Evolutionary conservation across 768 basidiomycete species (phyloP), one percentile per base, ranked within the genome.

Genomic region (Chiua virens): DNA sequence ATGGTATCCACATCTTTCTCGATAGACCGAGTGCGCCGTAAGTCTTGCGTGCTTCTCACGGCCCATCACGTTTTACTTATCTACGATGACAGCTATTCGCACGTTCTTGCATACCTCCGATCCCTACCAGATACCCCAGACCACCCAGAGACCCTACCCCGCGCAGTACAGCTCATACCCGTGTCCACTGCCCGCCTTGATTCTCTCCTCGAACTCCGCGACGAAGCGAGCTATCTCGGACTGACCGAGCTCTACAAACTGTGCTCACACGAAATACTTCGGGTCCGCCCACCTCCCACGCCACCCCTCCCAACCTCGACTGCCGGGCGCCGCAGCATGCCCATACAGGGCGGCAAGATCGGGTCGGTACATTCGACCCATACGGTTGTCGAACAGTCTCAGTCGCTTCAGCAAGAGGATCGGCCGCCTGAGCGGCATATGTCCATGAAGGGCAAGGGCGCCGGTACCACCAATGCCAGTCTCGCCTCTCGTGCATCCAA

Each of bases 11-110:
- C 55, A 59, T 92, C 14, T 93, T 93, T 70, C 73, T 93, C 21
- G 90, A 93, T 63, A 76, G 90, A 22, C 79, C 90, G 1, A 90
- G 89, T 58, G 73, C 82, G 27, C 86, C 90, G 87, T 91, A 69
- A 75, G 89, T 79, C 10, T 13, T 28, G 4, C 17, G 9, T 46
- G 44, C 45, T 39, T 45, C 8, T 10, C 22, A 42, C 42, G 22
- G 10, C n/a, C n/a, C 45, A 45, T 50, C 52, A 44, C 36, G 15
- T 7, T 34, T 34, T 3, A 14, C 14, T 34, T 3, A 15, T 3
- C 11, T 14, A 34, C 32, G 14, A 9, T 15, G 28, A 25, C 51
- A 92, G 89, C 57, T 92, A 92, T 59, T 60, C 73, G 1, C 83
- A 90, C 65, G 78, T 92, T 49, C 70, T 92, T 1, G 68, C 76